Percentiles rank a stretch among this genome's conserved stretches.
phyloP scores from a whole-genome alignment of 352 stramenopile genomes.

The Phytophthora fragariaefolia region DNA sequence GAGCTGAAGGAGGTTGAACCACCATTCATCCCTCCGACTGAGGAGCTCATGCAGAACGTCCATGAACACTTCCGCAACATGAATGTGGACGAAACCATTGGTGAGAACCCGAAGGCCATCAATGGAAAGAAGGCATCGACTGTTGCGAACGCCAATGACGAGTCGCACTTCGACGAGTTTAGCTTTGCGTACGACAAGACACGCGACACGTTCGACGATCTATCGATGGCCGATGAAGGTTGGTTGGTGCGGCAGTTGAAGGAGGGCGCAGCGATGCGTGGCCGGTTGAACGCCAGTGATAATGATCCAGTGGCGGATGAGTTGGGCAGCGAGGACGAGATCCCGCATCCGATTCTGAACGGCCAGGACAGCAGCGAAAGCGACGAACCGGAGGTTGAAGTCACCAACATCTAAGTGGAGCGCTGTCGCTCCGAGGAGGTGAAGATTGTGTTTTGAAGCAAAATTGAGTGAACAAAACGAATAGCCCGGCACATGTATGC shows the following conservation, averaged over 20 bases:
- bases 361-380: constrained; percentile 75
- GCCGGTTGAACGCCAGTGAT: constrained; percentile 70
- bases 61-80: constrained; percentile 91
- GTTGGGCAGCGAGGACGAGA: constrained; percentile 64
- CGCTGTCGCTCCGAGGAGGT: constrained; percentile 20
- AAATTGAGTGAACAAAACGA: constrained; percentile 35
- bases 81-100: constrained; percentile 86
- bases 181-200: constrained; percentile 87
- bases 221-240: constrained; percentile 86
- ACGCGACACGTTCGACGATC: constrained; percentile 74
- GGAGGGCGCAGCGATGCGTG: constrained; percentile 78
- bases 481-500: constrained; percentile 36
- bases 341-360: constrained; percentile 47
- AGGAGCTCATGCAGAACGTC: constrained; percentile 89
- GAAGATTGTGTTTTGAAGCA: constrained; percentile 32
- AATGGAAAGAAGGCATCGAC: constrained; percentile 64
- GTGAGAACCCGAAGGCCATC: constrained; percentile 63
- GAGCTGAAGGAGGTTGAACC: constrained; percentile 84
- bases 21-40: constrained; percentile 79
- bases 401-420: constrained; percentile 45
- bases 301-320: constrained; percentile 56
- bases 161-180: constrained; percentile 90
- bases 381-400: constrained; percentile 61
- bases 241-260: constrained; percentile 84
- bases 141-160: constrained; percentile 51